Evolutionary conservation across 1,284 basidiomycete genomes (phyloP).

Genomic region (Irpex sp.): DNA sequence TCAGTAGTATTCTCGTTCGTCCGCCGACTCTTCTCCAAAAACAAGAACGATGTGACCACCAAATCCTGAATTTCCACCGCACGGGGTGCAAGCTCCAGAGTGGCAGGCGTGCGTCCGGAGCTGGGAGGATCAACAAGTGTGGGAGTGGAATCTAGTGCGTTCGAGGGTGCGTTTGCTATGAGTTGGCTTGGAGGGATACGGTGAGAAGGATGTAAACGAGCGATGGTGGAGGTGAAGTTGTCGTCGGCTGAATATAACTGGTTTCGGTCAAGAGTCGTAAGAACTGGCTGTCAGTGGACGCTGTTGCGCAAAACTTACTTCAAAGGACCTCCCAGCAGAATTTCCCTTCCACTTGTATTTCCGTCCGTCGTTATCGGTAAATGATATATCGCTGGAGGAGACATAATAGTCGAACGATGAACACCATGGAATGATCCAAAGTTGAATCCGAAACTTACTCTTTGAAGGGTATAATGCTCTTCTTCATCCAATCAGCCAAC

Average conservation of each 20-base stretch:
- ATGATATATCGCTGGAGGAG: slow-evolving; percentile 30
- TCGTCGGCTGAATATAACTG: slow-evolving; percentile 34
- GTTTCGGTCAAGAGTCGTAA: background rate
- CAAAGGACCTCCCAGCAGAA: slow-evolving; percentile 30
- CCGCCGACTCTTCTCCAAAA: slow-evolving; percentile 29
- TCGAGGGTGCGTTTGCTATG: background rate
- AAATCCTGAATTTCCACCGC: slow-evolving; percentile 34
- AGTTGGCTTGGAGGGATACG: slow-evolving; percentile 14
- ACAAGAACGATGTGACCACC: slow-evolving; percentile 36
- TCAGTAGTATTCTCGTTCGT: slow-evolving; percentile 18
- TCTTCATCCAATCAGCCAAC: slow-evolving; percentile 38
- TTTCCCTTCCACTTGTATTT: slow-evolving; percentile 41
- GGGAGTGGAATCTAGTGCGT: slow-evolving; percentile 4
- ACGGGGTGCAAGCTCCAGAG: slow-evolving; percentile 29
- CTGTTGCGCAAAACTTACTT: slow-evolving; percentile 23
- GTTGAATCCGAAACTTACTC: slow-evolving; percentile 1
- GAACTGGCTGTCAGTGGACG: background rate
- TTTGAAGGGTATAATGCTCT: slow-evolving; percentile 40
- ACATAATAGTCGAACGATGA: no score
- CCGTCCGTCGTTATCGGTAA: slow-evolving; percentile 32
- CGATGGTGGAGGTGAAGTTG: slow-evolving; percentile 29
- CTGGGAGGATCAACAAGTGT: slow-evolving; percentile 14
- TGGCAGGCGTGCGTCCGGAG: slow-evolving; percentile 19
- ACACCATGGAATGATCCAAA: background rate
- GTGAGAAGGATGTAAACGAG: slow-evolving; percentile 31